phyloP scores from a whole-genome alignment of 495 filamentous ascomycete species.

The Elasticomyces elasticus region DNA sequence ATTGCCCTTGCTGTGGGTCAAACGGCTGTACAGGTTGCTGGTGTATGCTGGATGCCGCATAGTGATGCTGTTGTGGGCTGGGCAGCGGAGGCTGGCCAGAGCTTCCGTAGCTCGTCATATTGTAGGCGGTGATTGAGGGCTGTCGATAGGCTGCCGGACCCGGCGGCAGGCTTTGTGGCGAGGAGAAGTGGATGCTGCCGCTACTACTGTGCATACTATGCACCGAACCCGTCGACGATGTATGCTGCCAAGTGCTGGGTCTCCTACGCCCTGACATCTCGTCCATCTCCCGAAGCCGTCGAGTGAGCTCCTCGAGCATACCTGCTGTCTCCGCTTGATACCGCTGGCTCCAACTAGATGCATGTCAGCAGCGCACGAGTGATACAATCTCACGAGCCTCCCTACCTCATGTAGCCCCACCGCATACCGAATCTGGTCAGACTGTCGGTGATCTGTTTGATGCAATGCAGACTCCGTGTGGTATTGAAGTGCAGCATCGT shows the following conservation, averaged over 20 bases:
- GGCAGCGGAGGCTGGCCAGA: not conserved
- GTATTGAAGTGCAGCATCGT: constrained; percentile 16
- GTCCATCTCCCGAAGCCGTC: constrained; percentile 14
- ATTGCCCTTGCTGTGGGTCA: constrained; percentile 7
- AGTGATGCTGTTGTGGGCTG: constrained; percentile 5
- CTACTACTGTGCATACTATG: constrained; percentile 19
- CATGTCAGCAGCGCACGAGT: not conserved
- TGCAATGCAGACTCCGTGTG: constrained; percentile 21
- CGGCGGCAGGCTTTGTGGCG: constrained; percentile 4
- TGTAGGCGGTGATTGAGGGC: constrained; percentile 5
- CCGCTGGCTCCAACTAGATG: constrained; percentile 18
- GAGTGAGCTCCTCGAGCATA: constrained; percentile 13
- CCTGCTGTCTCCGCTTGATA: constrained; percentile 10
- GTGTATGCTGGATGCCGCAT: not conserved
- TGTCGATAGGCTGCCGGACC: constrained; percentile 5
- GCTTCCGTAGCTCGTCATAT: constrained; percentile 3
- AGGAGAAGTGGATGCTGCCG: constrained; percentile 9
- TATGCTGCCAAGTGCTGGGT: constrained; percentile 16
- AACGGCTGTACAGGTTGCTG: constrained; percentile 3
- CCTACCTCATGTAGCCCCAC: constrained; percentile 32
- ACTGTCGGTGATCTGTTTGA: constrained; percentile 30
- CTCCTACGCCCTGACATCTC: not conserved
- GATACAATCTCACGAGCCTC: not conserved
- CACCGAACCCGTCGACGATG: constrained; percentile 7
- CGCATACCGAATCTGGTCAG: constrained; percentile 28